A percentile compares a stretch with the other conserved stretches of the same genome.
Conservation (phyloP, 2,329 filamentous ascomycete species). For the Endocalyx cinctus region DNA sequence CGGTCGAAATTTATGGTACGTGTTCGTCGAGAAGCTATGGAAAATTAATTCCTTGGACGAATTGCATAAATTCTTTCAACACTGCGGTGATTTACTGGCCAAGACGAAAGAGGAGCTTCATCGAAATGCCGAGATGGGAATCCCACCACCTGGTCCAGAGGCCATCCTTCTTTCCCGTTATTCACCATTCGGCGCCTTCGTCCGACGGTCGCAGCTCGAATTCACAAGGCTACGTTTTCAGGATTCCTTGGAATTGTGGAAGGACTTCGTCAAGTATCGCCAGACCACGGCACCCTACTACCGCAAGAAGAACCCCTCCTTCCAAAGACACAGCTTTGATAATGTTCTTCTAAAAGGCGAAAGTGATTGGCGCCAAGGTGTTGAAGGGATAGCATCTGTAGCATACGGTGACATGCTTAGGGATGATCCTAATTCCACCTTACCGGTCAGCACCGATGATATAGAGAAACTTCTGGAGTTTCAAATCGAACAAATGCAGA, state of each 20-base stretch:
- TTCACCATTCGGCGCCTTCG: slow-evolving; percentile 77
- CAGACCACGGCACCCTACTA: slow-evolving; percentile 66
- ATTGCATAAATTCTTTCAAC: slow-evolving; percentile 70
- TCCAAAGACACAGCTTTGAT: slow-evolving; percentile 55
- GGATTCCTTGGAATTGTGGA: slow-evolving; percentile 75
- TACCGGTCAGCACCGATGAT: slow-evolving; percentile 69
- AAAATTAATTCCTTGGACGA: slow-evolving; percentile 75
- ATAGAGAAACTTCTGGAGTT: slow-evolving; percentile 79
- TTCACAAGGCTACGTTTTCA: slow-evolving; percentile 77
- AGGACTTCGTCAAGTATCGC: slow-evolving; percentile 74
- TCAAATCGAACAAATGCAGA: slow-evolving; percentile 83
- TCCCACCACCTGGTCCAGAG: slow-evolving; percentile 41
- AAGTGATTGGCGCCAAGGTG: slow-evolving; percentile 46
- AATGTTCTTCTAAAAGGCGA: slow-evolving; percentile 47
- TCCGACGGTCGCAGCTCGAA: slow-evolving; percentile 73
- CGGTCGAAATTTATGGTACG: slow-evolving; percentile 80
- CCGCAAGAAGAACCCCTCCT: slow-evolving; percentile 56
- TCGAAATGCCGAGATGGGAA: slow-evolving; percentile 48
- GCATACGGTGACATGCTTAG: slow-evolving; percentile 50
- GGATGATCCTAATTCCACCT: slow-evolving; percentile 33
- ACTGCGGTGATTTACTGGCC: slow-evolving; percentile 52
- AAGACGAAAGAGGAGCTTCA: slow-evolving; percentile 59
- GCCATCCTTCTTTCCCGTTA: slow-evolving; percentile 62
- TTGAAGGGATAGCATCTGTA: slow-evolving; percentile 41
- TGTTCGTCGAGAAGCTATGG: slow-evolving; percentile 80